phyloP scores from a whole-genome alignment of 176 grass and related monocot genomes.

The Triticum urartu region DNA sequence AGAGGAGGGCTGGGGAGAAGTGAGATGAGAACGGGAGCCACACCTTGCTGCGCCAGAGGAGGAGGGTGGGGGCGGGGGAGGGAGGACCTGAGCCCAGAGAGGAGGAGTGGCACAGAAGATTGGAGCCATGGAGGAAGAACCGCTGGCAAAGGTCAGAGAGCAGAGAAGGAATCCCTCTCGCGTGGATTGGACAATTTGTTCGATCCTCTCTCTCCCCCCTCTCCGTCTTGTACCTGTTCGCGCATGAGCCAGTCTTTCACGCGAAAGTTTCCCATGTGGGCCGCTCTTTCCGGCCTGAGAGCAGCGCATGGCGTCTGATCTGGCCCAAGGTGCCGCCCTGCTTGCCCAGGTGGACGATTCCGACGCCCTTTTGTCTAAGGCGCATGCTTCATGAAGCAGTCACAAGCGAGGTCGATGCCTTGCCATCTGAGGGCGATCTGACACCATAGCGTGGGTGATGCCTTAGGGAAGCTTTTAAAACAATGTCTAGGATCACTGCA shows the following conservation, averaged over 20 bases:
- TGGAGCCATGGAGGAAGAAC: neutral
- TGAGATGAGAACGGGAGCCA: neutral
- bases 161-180: neutral
- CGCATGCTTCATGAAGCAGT: neutral
- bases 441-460: neutral
- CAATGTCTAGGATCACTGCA: neutral
- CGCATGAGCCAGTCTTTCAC: neutral
- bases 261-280: neutral
- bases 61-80: no score
- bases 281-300: neutral
- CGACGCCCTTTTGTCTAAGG: neutral
- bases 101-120: neutral
- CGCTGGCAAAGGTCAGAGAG: neutral
- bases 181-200: neutral
- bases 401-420: neutral
- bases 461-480: neutral
- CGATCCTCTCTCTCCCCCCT: neutral
- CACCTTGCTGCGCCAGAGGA: neutral
- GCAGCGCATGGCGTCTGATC: neutral
- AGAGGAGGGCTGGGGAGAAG: neutral
- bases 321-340: neutral
- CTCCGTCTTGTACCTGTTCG: neutral
- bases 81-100: neutral
- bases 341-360: neutral
- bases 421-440: neutral